These are phyloP conservation scores for Ceratocystis smalleyi DNA, from an alignment of 2,329 filamentous ascomycete genomes.

Conservation along the genomic window DNA sequence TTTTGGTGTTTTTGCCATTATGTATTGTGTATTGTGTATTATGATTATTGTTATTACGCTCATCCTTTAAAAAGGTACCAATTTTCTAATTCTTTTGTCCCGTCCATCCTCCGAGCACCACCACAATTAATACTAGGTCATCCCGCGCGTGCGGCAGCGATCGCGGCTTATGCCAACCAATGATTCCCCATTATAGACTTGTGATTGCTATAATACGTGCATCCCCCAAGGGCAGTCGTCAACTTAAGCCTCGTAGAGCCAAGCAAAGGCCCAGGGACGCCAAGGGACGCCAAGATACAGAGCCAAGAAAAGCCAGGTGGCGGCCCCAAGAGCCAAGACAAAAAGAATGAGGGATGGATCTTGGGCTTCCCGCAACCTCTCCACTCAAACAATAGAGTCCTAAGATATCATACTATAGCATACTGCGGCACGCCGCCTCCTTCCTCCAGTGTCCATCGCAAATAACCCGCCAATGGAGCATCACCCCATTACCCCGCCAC, in stretches of 20 bases:
- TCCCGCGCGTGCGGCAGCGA: too few relatives aligned
- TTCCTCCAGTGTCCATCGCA: not conserved
- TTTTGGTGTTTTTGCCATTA: too few relatives aligned
- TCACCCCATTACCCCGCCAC: not conserved
- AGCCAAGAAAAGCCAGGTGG: not conserved
- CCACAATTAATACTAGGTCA: too few relatives aligned
- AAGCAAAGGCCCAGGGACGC: conserved; percentile 4
- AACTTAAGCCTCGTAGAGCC: not conserved
- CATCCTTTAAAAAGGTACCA: too few relatives aligned
- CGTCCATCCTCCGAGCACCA: too few relatives aligned
- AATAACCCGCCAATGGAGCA: not conserved
- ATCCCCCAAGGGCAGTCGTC: not conserved
- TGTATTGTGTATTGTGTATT: too few relatives aligned
- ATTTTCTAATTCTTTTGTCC: too few relatives aligned
- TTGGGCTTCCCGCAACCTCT: not conserved
- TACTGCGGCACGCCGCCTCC: too few relatives aligned
- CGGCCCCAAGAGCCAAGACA: not conserved
- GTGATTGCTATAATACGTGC: not conserved
- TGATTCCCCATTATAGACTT: not conserved
- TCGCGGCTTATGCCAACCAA: too few relatives aligned
- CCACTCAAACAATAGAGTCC: not conserved
- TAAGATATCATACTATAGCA: not conserved
- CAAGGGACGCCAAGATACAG: not conserved
- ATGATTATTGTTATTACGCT: too few relatives aligned
- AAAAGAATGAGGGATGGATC: not conserved